These are phyloP conservation scores for Lolium multiflorum DNA, from an alignment of 176 grass and related monocot species.

Conservation along the genomic window DNA sequence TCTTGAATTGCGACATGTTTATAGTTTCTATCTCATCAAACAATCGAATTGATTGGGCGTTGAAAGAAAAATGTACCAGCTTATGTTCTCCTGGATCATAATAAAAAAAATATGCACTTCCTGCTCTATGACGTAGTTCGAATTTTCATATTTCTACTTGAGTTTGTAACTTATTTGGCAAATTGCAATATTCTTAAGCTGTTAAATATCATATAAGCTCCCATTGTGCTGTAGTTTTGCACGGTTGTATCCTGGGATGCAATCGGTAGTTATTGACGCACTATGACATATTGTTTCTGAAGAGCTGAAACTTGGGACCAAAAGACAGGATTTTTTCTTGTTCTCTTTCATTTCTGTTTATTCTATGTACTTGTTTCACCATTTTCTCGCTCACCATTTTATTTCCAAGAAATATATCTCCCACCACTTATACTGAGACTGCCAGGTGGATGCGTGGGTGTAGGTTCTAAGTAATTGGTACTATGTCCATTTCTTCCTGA, in stretches of 20 bases:
- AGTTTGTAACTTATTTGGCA: not conserved
- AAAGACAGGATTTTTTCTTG: not conserved
- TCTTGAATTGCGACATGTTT: slow-evolving; percentile 23
- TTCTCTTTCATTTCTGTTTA: slow-evolving; percentile 11
- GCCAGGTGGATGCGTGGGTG: not conserved
- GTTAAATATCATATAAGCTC: not conserved
- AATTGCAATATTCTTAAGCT: slow-evolving; percentile 5
- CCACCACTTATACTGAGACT: not conserved
- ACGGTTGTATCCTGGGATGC: not conserved
- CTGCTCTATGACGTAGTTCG: not conserved
- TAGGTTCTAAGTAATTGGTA: not conserved
- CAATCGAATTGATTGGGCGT: not conserved
- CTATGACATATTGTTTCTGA: slow-evolving; percentile 17
- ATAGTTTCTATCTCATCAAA: not conserved
- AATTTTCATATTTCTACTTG: not conserved
- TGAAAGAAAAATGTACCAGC: not conserved
- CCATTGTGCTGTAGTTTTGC: slow-evolving; percentile 12
- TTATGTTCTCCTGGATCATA: slow-evolving; percentile 11
- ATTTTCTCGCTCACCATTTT: not conserved
- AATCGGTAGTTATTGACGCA: slow-evolving; percentile 15
- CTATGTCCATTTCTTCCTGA: slow-evolving; percentile 12
- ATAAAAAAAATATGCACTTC: slow-evolving; percentile 3
- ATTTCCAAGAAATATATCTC: slow-evolving; percentile 16
- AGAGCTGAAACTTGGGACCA: slow-evolving; percentile 23
- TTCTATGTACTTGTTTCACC: slow-evolving; percentile 6